These are phyloP conservation scores for Pyrenochaeta sp. DNA, from an alignment of 2,329 filamentous ascomycete genomes.

Conservation along the genomic window DNA sequence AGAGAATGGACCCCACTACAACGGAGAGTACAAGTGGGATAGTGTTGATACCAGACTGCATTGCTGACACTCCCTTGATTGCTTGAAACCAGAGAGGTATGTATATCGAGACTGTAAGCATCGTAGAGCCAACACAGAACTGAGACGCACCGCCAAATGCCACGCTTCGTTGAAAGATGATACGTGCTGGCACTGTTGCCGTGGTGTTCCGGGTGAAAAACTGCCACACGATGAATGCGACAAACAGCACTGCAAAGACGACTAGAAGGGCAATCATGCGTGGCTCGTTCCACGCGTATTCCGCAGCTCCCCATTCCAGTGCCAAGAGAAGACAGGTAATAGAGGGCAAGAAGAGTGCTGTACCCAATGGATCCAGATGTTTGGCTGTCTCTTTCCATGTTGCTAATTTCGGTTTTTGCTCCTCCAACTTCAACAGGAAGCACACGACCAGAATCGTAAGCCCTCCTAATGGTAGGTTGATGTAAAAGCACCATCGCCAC, in stretches of 20 bases:
- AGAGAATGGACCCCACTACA: constrained; percentile 52
- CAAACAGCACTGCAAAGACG: constrained; percentile 50
- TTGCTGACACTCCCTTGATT: constrained; percentile 54
- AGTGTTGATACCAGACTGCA: constrained; percentile 56
- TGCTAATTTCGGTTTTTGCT: constrained; percentile 38
- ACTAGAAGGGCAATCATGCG: constrained; percentile 54
- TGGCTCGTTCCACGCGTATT: constrained; percentile 53
- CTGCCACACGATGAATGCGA: constrained; percentile 52
- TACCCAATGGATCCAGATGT: constrained; percentile 55
- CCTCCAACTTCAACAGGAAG: constrained; percentile 43
- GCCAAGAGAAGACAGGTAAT: constrained; percentile 58
- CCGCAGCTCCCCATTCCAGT: constrained; percentile 58
- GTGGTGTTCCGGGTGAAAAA: constrained; percentile 48
- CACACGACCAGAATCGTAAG: constrained; percentile 48
- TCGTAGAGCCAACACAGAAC: constrained; percentile 51
- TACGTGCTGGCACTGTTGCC: constrained; percentile 54
- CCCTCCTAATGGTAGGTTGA: constrained; percentile 63
- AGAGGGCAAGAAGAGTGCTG: constrained; percentile 51
- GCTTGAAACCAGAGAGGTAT: constrained; percentile 58
- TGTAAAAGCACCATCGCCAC: constrained; percentile 58
- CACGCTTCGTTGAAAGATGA: constrained; percentile 54
- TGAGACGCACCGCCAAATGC: constrained; percentile 50
- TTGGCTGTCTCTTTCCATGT: constrained; percentile 42
- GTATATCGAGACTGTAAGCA: constrained; percentile 52
- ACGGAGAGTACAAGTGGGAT: constrained; percentile 56